phyloP scores from a whole-genome alignment of 257 asterid species.

The Scutellaria minor region DNA sequence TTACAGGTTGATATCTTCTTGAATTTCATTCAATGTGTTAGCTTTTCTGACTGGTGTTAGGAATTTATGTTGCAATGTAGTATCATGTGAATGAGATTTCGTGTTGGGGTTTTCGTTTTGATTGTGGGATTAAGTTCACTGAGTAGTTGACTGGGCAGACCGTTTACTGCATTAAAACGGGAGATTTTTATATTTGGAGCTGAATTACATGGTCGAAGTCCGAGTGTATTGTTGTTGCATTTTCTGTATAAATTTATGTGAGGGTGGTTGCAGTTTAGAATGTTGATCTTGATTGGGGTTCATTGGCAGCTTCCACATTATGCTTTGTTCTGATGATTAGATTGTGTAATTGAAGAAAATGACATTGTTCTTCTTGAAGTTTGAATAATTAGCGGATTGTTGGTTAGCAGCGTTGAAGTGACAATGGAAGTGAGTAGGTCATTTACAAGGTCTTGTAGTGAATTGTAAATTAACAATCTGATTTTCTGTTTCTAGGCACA shows the following conservation, averaged over 20 bases:
- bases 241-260: not conserved
- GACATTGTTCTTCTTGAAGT: slow-evolving; percentile 25
- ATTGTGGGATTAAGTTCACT: slow-evolving; percentile 16
- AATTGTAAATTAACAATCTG: slow-evolving; percentile 29
- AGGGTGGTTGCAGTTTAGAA: slow-evolving; percentile 15
- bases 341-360: slow-evolving; percentile 23
- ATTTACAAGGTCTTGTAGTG: slow-evolving; percentile 21
- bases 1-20: slow-evolving; percentile 63
- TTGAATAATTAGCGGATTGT: slow-evolving; percentile 21
- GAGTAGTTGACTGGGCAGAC: slow-evolving; percentile 12
- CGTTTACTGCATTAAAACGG: not conserved
- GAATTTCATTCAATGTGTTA: not conserved
- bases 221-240: not conserved
- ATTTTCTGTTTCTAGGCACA: slow-evolving; percentile 70
- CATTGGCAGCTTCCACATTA: slow-evolving; percentile 1
- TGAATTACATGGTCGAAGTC: slow-evolving; percentile 3
- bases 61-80: not conserved
- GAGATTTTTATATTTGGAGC: slow-evolving; percentile 18
- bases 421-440: slow-evolving; percentile 16
- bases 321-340: slow-evolving; percentile 30
- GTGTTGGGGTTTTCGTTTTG: slow-evolving; percentile 8
- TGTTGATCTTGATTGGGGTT: slow-evolving; percentile 19
- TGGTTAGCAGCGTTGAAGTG: slow-evolving; percentile 14
- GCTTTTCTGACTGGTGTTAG: slow-evolving; percentile 14
- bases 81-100: slow-evolving; percentile 19